phyloP scores from a whole-genome alignment of 2,329 filamentous ascomycete genomes.

The Penicillium sp. region DNA sequence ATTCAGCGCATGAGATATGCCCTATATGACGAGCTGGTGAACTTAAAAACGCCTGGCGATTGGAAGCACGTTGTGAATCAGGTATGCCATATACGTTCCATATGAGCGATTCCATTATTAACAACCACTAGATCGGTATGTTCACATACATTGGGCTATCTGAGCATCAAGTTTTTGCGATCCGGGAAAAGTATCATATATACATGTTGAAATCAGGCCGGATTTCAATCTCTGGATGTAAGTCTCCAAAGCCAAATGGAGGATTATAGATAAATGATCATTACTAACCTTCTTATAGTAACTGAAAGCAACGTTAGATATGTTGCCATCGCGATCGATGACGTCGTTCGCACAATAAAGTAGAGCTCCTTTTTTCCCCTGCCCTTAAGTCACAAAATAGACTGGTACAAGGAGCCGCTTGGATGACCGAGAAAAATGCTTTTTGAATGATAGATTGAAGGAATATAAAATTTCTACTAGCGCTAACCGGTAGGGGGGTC shows the following conservation, averaged over 20 bases:
- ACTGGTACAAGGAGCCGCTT: background rate
- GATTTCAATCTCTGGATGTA: background rate
- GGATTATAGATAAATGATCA: background rate
- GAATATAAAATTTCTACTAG: no score
- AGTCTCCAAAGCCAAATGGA: background rate
- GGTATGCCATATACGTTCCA: background rate
- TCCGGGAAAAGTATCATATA: background rate
- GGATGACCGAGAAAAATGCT: background rate
- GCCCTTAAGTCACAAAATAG: background rate
- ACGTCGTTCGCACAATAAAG: background rate
- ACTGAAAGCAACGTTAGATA: background rate
- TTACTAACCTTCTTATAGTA: background rate
- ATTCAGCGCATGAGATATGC: background rate
- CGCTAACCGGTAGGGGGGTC: no score
- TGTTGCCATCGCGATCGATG: background rate
- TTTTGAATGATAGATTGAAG: background rate
- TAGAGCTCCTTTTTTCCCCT: background rate
- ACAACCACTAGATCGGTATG: background rate
- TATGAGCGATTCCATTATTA: background rate
- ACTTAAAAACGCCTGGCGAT: background rate
- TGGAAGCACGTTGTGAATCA: constrained; percentile 1
- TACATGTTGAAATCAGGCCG: constrained; percentile 1
- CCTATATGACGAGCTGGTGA: background rate
- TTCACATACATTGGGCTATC: constrained; percentile 3
- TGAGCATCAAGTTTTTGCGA: background rate